These are phyloP conservation scores for Artemisia princeps DNA, from an alignment of 140 eudicot species.

Conservation along the genomic window DNA sequence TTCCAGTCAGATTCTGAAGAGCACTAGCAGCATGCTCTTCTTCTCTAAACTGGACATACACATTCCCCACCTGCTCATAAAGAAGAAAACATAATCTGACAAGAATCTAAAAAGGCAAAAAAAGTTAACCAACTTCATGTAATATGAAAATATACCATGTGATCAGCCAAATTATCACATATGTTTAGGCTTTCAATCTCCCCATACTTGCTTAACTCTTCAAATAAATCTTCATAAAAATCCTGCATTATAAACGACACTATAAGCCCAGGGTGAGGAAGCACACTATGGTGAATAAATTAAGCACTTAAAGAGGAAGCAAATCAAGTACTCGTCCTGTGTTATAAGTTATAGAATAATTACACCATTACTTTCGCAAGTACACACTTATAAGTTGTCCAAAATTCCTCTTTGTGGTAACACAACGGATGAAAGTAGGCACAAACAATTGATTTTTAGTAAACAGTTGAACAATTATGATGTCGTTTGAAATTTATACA, in stretches of 20 bases:
- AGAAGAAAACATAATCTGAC: conserved; percentile 5
- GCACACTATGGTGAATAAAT: too few relatives aligned
- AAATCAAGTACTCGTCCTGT: too few relatives aligned
- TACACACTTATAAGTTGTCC: too few relatives aligned
- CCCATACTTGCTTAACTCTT: conserved; percentile 93
- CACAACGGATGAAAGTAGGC: too few relatives aligned
- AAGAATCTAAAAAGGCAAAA: not conserved
- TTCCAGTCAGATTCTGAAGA: conserved; percentile 70
- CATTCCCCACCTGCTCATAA: conserved; percentile 75
- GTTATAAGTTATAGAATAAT: too few relatives aligned
- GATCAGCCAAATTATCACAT: conserved; percentile 96
- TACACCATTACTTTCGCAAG: too few relatives aligned
- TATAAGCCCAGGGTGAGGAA: too few relatives aligned
- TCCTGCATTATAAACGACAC: conserved; percentile 39
- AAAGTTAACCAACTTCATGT: not conserved
- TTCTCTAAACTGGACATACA: conserved; percentile 93
- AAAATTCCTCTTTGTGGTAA: too few relatives aligned
- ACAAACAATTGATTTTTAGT: too few relatives aligned
- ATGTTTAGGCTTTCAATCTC: conserved; percentile 92
- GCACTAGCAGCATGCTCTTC: conserved; percentile 94
- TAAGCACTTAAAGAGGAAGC: too few relatives aligned
- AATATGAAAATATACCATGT: conserved; percentile 52
- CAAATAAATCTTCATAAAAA: conserved; percentile 88
- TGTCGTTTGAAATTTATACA: too few relatives aligned
- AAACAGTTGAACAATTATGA: too few relatives aligned